Base-by-base conservation (phyloP, 495 filamentous ascomycete species). In the Parachaetomium inaequale region DNA sequence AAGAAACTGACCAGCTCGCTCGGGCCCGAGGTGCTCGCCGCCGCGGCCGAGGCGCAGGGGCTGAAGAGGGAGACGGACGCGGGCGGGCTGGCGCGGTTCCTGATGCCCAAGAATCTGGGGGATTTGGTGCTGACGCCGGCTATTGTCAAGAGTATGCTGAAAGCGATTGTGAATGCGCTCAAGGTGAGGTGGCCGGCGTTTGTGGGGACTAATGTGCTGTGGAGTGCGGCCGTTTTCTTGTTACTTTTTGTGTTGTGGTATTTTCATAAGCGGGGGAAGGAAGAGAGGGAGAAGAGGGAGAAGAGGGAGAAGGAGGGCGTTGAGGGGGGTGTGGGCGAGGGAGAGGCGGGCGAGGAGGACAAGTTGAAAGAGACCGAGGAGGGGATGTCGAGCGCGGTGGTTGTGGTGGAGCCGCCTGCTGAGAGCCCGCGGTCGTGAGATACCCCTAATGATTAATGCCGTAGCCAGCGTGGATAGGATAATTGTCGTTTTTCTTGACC, bases 231-330 rank as follows among this genome's bases (percentile, higher is more conserved):
- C 0, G 73, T 97, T 11, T 93, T 93, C 69, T 78, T 97, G 61
- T 79, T 98, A 14, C 75, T 98, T 32, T 91, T 93, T 70, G 89
- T 93, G 53, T 84, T 98, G 62, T 98, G 93, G 93, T 98, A 98
- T 72, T 97, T 91, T 74, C 89, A 97, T 72, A 96, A 96, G 73
- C 85, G 94, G 15, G 94, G 94, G 38, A 84, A 84, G 17, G 94
- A 98, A 75, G 85, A 85, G 15, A 80, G 94, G 38, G 79, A 96
- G 1, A 90, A 91, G 15, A 80, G 94, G 38, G 79, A 96, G 1
- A 90, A 91, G 68, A 83, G 79, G 62, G 90, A 93, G 72, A 65
- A 68, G 62, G 56, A 34, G 1, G 65, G 54, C 31, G 68, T 34
- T 2, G 65, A 50, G 34, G 28, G 1, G 14, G 28, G 17, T 11